Evolutionary conservation across 176 grass and related monocot genomes (phyloP).

Genomic region (Tillandsia fasciculata): DNA sequence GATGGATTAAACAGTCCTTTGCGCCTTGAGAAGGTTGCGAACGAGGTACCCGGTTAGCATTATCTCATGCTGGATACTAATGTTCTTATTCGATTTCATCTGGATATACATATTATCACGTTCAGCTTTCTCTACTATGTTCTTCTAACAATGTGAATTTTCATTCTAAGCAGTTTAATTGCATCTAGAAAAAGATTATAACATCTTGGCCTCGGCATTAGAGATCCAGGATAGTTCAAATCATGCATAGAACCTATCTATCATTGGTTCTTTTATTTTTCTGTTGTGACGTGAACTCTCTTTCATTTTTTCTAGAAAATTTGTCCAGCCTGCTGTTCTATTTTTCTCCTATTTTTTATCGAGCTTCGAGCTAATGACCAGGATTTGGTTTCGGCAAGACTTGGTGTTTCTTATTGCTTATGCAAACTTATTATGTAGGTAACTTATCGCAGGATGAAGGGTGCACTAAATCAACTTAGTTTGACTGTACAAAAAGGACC

Average conservation of each 20-base stretch:
- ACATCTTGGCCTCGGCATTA: neutral
- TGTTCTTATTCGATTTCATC: neutral
- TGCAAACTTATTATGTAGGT: conserved; percentile 32
- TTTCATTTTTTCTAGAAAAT: neutral
- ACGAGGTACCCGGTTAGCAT: conserved; percentile 55
- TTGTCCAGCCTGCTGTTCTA: neutral
- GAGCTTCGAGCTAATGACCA: neutral
- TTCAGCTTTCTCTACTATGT: neutral
- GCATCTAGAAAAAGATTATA: neutral
- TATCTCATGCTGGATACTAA: neutral
- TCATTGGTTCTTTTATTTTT: neutral
- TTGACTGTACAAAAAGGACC: conserved; percentile 68
- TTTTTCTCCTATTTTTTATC: neutral
- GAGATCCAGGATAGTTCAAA: neutral
- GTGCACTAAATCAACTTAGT: conserved; percentile 81
- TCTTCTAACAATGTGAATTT: neutral
- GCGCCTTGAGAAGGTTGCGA: conserved; percentile 89
- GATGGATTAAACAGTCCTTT: conserved; percentile 92
- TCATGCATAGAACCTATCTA: neutral
- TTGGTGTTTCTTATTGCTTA: neutral
- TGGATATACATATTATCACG: neutral
- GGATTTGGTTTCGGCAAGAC: neutral
- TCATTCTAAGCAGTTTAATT: neutral
- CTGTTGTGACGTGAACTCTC: neutral
- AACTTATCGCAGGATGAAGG: conserved; percentile 90